These are phyloP conservation scores for Candida albicans DNA, from an alignment of 1,139 yeast species.

Conservation along the genomic window DNA sequence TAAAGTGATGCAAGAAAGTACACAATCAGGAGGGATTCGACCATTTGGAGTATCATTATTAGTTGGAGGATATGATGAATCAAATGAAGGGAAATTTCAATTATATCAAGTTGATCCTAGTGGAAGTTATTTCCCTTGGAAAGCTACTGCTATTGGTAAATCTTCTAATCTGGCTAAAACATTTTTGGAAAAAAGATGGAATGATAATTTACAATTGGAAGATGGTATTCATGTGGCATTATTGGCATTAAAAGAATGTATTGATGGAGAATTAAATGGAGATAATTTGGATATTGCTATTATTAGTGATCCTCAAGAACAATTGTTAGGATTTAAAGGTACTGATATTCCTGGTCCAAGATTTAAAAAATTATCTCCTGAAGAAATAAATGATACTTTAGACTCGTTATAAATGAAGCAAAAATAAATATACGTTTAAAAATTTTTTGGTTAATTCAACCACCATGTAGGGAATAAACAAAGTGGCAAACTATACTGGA, in stretches of 20 bases:
- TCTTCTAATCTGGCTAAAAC: slow-evolving; percentile 95
- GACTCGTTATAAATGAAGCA: slow-evolving; percentile 66
- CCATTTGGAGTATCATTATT: slow-evolving; percentile 95
- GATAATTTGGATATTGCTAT: slow-evolving; percentile 92
- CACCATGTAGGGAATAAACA: no score
- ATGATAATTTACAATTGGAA: slow-evolving; percentile 91
- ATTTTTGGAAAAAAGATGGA: slow-evolving; percentile 97
- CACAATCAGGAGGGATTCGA: slow-evolving; percentile 97
- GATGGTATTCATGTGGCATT: slow-evolving; percentile 98
- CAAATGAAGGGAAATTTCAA: slow-evolving; percentile 61
- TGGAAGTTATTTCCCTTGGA: slow-evolving; percentile 99
- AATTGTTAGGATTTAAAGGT: slow-evolving; percentile 81
- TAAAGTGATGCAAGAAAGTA: slow-evolving; percentile 95
- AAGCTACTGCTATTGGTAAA: slow-evolving; percentile 98
- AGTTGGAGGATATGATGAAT: slow-evolving; percentile 92
- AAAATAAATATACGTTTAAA: background rate
- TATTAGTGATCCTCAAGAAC: slow-evolving; percentile 81
- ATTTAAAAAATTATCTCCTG: slow-evolving; percentile 77
- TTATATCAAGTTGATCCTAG: slow-evolving; percentile 97
- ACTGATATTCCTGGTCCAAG: slow-evolving; percentile 84
- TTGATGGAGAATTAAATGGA: slow-evolving; percentile 97
- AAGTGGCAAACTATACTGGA: no score
- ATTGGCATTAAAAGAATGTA: slow-evolving; percentile 90
- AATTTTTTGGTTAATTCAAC: no score
- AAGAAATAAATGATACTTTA: slow-evolving; percentile 92